A percentile compares a stretch with the other conserved stretches of the same genome.
phyloP scores from a whole-genome alignment of 2,329 filamentous ascomycete species.

The Fusarium burgessii region DNA sequence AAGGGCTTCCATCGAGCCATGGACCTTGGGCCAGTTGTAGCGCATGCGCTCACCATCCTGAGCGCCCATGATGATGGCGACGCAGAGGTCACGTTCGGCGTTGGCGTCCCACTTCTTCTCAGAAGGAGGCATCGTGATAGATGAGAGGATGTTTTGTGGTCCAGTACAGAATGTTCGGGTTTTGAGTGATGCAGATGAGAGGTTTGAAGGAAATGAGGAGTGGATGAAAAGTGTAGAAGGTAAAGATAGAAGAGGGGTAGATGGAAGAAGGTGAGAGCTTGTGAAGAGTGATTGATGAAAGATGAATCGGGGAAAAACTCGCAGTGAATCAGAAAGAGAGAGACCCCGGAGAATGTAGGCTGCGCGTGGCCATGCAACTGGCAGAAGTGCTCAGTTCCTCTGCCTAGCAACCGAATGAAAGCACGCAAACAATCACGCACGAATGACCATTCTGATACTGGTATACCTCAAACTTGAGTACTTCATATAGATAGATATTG shows the following conservation, averaged over 20 bases:
- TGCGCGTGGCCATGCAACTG: background rate
- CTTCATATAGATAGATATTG: background rate
- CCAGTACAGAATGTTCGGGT: background rate
- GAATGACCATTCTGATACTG: background rate
- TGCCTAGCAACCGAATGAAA: background rate
- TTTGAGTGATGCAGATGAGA: background rate
- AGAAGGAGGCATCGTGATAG: constrained; percentile 40
- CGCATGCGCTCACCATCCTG: constrained; percentile 43
- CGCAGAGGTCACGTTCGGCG: constrained; percentile 55
- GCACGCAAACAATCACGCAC: background rate
- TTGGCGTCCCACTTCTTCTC: constrained; percentile 54
- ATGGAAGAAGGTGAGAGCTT: background rate
- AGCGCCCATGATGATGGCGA: constrained; percentile 50
- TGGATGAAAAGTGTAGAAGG: constrained; percentile 2
- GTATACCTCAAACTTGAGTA: background rate
- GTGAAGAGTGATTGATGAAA: background rate
- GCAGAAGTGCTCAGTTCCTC: background rate
- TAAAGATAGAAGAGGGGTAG: background rate
- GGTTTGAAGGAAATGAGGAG: background rate
- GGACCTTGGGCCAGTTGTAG: constrained; percentile 52
- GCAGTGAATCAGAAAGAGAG: background rate
- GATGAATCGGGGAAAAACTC: no score
- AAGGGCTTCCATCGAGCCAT: constrained; percentile 48
- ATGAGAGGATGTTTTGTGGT: background rate
- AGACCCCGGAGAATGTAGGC: background rate